Percentiles rank a stretch among this genome's conserved stretches.
Conservation (phyloP, 2,329 filamentous ascomycete genomes). For the Xylariales sp. region DNA sequence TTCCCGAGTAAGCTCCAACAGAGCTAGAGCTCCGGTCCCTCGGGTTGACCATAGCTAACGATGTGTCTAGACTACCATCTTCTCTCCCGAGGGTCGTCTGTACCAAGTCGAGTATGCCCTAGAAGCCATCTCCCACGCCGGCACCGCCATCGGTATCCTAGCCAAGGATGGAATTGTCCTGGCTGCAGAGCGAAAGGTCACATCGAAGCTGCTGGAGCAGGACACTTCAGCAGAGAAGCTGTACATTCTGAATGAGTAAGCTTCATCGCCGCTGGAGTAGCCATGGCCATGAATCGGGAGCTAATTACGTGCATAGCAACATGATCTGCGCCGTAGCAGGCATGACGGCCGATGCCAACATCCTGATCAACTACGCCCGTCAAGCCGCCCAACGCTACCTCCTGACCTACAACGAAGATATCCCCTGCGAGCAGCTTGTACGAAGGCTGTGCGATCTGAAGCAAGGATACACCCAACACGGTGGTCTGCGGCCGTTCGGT, state of each 20-base stretch:
- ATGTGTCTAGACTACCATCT: slow-evolving; percentile 82
- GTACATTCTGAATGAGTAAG: slow-evolving; percentile 97
- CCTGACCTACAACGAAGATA: slow-evolving; percentile 99
- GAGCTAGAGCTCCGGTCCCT: slow-evolving; percentile 13
- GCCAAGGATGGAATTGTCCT: slow-evolving; percentile 98
- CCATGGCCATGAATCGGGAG: too few species aligned
- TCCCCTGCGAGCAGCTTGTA: slow-evolving; percentile 97
- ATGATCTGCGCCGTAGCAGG: slow-evolving; percentile 99
- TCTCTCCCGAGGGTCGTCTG: slow-evolving; percentile 95
- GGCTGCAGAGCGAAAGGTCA: slow-evolving; percentile 97
- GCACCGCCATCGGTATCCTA: slow-evolving; percentile 92
- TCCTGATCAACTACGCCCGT: slow-evolving; percentile 99
- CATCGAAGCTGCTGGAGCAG: slow-evolving; percentile 97
- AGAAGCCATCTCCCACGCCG: slow-evolving; percentile 97
- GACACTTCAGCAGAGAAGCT: slow-evolving; percentile 99
- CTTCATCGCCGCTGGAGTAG: background rate
- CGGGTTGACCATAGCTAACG: slow-evolving; percentile 16
- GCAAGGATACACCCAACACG: slow-evolving; percentile 98
- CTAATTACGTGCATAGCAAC: too few species aligned
- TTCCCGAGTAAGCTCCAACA: slow-evolving; percentile 68
- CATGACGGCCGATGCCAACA: slow-evolving; percentile 99
- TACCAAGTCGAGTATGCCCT: slow-evolving; percentile 99
- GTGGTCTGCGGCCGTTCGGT: slow-evolving; percentile 94
- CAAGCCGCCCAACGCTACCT: slow-evolving; percentile 97
- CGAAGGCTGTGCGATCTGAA: slow-evolving; percentile 95